Conservation (phyloP, 2,329 filamentous ascomycete species). For the Xylariales sp. region DNA sequence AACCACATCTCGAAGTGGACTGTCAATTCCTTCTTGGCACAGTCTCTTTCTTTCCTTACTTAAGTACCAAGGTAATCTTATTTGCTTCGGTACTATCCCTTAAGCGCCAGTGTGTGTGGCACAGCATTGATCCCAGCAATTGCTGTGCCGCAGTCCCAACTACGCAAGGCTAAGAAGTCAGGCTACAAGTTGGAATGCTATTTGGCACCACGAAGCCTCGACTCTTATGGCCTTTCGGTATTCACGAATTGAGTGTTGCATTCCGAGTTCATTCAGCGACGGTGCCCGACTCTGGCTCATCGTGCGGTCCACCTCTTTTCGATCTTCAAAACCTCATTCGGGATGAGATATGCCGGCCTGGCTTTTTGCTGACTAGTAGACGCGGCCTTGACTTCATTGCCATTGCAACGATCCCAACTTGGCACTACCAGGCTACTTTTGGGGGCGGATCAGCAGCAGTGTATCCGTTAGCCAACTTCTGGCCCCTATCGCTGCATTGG, state of each 20-base stretch:
- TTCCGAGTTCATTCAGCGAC: neutral
- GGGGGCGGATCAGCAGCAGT: constrained; percentile 1
- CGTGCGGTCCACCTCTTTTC: neutral
- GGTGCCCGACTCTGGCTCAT: neutral
- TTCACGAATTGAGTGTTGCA: too few relatives aligned
- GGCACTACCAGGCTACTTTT: constrained; percentile 3
- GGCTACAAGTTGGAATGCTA: neutral
- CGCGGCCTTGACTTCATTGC: too few relatives aligned
- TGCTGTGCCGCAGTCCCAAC: neutral
- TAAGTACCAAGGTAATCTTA: neutral
- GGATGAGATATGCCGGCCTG: too few relatives aligned
- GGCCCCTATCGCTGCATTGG: neutral
- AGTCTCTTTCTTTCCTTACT: too few relatives aligned
- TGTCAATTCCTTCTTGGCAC: too few relatives aligned
- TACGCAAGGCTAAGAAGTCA: neutral
- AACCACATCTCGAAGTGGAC: too few relatives aligned
- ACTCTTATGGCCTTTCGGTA: neutral
- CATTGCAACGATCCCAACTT: neutral
- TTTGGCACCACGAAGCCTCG: neutral
- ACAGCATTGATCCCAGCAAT: neutral
- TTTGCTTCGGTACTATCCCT: neutral
- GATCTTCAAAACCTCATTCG: neutral
- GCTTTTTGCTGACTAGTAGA: neutral
- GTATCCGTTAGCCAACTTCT: constrained; percentile 1
- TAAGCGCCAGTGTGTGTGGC: neutral